Conservation (phyloP, 805 yeast species). For the Candida oleophila region DNA sequence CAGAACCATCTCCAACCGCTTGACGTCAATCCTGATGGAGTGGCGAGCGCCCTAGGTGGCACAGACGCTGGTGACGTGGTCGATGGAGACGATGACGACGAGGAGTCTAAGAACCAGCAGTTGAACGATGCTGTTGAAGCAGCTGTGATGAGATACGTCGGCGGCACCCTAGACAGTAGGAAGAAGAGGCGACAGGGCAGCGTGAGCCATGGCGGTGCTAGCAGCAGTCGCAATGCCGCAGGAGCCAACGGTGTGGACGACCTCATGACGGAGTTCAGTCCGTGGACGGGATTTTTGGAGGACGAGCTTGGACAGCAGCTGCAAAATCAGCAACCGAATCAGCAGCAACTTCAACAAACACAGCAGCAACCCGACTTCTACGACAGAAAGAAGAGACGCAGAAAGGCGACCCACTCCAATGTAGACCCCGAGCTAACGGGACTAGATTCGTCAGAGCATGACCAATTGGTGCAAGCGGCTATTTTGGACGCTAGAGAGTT, state of each 20-base stretch:
- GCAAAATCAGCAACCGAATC: not conserved
- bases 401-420: conserved; percentile 10
- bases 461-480: conserved; percentile 67
- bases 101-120: conserved; percentile 36
- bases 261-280: conserved; percentile 50
- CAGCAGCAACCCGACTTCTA: not conserved
- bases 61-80: conserved; percentile 6
- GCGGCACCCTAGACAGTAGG: conserved; percentile 51
- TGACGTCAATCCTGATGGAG: too few relatives aligned
- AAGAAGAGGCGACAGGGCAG: conserved; percentile 7
- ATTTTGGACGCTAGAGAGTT: conserved; percentile 66
- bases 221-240: conserved; percentile 11
- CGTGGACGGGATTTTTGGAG: conserved; percentile 53
- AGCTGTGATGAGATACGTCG: conserved; percentile 73
- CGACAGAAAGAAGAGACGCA: conserved; percentile 11
- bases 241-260: conserved; percentile 27
- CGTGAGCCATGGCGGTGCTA: conserved; percentile 6
- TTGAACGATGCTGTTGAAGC: conserved; percentile 65
- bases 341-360: not conserved
- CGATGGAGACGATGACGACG: conserved; percentile 14
- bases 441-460: conserved; percentile 49
- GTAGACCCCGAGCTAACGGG: conserved; percentile 41
- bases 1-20: not conserved
- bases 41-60: too few relatives aligned
- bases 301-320: conserved; percentile 28